phyloP scores from a whole-genome alignment of 2,329 filamentous ascomycete genomes.

The Aspergillus fructus region DNA sequence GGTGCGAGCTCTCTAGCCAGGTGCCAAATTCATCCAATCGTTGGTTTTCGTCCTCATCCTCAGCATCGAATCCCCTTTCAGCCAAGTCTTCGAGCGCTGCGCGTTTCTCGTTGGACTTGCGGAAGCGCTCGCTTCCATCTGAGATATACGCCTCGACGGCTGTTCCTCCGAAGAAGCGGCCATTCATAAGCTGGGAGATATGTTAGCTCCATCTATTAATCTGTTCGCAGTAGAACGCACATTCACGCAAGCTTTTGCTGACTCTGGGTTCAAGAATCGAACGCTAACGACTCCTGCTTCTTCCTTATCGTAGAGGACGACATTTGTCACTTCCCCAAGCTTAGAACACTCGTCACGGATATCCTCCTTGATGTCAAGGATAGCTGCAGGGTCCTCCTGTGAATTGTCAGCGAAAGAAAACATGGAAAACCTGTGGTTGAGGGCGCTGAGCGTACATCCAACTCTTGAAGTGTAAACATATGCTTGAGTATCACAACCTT shows the following conservation, averaged over 20 bases:
- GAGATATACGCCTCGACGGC: constrained; percentile 70
- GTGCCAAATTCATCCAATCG: constrained; percentile 51
- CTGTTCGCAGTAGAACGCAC: constrained; percentile 28
- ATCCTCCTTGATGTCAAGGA: constrained; percentile 92
- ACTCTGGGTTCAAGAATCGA: constrained; percentile 70
- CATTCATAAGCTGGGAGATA: constrained; percentile 64
- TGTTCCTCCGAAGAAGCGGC: constrained; percentile 73
- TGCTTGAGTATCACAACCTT: constrained; percentile 85
- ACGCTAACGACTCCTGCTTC: constrained; percentile 81
- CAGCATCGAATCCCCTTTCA: constrained; percentile 44
- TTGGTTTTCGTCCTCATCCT: constrained; percentile 46
- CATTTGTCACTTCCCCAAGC: constrained; percentile 83
- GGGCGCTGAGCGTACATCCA: constrained; percentile 53
- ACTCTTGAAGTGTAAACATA: constrained; percentile 86
- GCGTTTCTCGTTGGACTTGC: constrained; percentile 58
- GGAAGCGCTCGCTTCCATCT: constrained; percentile 70
- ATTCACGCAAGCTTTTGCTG: constrained; percentile 69
- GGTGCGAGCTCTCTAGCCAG: constrained; percentile 41
- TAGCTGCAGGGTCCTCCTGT: constrained; percentile 72
- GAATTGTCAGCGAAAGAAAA: constrained; percentile 18
- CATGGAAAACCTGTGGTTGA: neutral
- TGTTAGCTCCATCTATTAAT: neutral
- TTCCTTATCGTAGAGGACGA: constrained; percentile 86
- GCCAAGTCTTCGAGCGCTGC: constrained; percentile 46
- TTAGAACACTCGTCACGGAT: constrained; percentile 87